Conservation (phyloP, 805 yeast species). For the Candida qinlingensis region DNA sequence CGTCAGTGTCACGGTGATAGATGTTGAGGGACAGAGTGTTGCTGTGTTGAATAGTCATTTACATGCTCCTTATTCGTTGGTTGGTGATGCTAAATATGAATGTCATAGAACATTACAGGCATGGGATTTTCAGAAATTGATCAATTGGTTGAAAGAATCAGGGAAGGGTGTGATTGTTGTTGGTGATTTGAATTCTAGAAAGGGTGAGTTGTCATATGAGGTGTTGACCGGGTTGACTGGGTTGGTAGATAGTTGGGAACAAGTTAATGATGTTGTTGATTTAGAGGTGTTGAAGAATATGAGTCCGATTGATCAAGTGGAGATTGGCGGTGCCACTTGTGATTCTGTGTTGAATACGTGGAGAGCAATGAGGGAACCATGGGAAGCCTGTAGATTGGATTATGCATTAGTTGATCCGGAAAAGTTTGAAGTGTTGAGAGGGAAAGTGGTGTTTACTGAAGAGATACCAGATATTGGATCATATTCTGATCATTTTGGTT, state of each 20-base stretch:
- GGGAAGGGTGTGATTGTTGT: slow-evolving; percentile 86
- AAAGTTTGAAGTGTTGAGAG: slow-evolving; percentile 48
- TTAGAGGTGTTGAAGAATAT: slow-evolving; percentile 37
- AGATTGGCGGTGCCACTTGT: slow-evolving; percentile 80
- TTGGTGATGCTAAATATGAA: slow-evolving; percentile 84
- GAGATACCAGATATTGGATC: slow-evolving; percentile 62
- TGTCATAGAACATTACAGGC: slow-evolving; percentile 95
- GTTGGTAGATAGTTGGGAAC: slow-evolving; percentile 79
- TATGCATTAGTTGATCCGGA: slow-evolving; percentile 73
- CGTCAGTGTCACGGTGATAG: slow-evolving; percentile 66
- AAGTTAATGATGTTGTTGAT: slow-evolving; percentile 46
- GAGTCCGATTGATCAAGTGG: slow-evolving; percentile 58
- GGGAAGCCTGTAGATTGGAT: slow-evolving; percentile 71
- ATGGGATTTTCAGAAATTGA: slow-evolving; percentile 81
- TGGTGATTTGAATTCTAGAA: slow-evolving; percentile 89
- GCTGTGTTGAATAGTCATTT: slow-evolving; percentile 88
- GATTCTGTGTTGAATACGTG: slow-evolving; percentile 85
- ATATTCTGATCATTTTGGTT: slow-evolving; percentile 91
- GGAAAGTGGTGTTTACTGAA: slow-evolving; percentile 73
- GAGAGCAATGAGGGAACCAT: slow-evolving; percentile 41
- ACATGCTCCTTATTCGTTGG: slow-evolving; percentile 89
- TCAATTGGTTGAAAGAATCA: slow-evolving; percentile 53
- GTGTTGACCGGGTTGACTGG: slow-evolving; percentile 67
- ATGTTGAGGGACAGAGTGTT: slow-evolving; percentile 41
- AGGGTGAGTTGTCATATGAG: slow-evolving; percentile 77